phyloP scores from a whole-genome alignment of 768 basidiomycete genomes.

The Tylopilus intermedius region DNA sequence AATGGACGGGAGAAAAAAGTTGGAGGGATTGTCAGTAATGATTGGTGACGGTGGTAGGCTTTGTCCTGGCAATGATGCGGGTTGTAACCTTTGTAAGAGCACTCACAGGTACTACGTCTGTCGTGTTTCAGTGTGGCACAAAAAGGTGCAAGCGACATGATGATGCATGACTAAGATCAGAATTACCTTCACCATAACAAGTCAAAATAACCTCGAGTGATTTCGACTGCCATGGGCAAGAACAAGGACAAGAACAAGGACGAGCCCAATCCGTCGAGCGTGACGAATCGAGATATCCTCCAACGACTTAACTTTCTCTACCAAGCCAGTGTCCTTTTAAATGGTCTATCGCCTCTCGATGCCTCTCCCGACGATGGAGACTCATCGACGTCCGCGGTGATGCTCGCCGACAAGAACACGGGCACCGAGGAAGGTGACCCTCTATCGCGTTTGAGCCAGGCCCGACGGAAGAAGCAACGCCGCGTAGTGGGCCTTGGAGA shows the following conservation, averaged over 20 bases:
- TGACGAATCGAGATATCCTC: constrained; percentile 68
- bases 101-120: too few species aligned
- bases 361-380: not conserved
- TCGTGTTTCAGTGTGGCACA: too few species aligned
- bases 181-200: not conserved
- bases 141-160: too few species aligned
- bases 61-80: too few species aligned
- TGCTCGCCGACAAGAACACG: not conserved
- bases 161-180: not conserved
- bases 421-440: not conserved
- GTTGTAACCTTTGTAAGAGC: too few species aligned
- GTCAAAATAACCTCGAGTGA: not conserved
- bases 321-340: constrained; percentile 69
- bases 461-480: constrained; percentile 17
- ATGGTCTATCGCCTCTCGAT: constrained; percentile 28
- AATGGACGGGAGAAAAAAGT: too few species aligned
- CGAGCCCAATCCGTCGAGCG: constrained; percentile 53
- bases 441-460: not conserved
- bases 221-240: constrained; percentile 54
- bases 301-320: constrained; percentile 85
- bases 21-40: too few species aligned
- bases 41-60: too few species aligned
- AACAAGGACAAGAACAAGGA: constrained; percentile 53
- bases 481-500: constrained; percentile 39
- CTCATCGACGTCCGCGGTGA: not conserved